phyloP scores from a whole-genome alignment of 495 filamentous ascomycete genomes.

The Ascobolus immersus region DNA sequence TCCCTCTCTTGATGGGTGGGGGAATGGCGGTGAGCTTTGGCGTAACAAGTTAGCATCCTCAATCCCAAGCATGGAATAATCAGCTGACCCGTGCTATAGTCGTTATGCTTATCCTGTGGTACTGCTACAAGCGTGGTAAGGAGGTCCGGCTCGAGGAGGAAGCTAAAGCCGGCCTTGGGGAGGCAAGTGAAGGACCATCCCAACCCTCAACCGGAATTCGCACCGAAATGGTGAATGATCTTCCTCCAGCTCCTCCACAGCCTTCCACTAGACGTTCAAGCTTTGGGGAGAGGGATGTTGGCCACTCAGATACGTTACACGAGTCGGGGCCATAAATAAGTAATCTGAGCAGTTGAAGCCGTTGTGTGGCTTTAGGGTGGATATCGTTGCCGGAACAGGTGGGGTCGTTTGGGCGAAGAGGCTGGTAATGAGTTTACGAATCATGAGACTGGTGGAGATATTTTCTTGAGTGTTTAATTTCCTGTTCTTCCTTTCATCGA shows the following conservation, averaged over 20 bases:
- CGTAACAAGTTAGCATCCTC: slow-evolving; percentile 40
- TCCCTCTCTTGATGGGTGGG: slow-evolving; percentile 60
- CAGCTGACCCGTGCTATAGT: slow-evolving; percentile 23
- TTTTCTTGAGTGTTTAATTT: too few relatives aligned
- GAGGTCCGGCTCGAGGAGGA: slow-evolving; percentile 61
- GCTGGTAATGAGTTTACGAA: too few relatives aligned
- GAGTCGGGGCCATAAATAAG: not conserved
- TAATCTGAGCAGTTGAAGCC: too few relatives aligned
- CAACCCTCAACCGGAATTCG: too few relatives aligned
- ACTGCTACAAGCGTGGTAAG: slow-evolving; percentile 77
- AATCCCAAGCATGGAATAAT: slow-evolving; percentile 5
- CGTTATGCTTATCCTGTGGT: slow-evolving; percentile 80
- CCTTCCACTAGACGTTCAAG: too few relatives aligned
- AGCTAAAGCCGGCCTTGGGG: slow-evolving; percentile 2
- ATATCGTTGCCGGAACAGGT: too few relatives aligned
- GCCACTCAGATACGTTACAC: not conserved
- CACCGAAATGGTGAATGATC: not conserved
- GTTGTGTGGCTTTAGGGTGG: too few relatives aligned
- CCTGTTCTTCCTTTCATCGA: not conserved
- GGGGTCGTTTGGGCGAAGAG: too few relatives aligned
- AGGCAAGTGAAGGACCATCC: not conserved
- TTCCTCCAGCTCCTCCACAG: not conserved
- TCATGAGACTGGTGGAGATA: too few relatives aligned
- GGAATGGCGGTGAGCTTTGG: slow-evolving; percentile 72
- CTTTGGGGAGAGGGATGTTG: not conserved